Evolutionary conservation across 1,284 basidiomycete species (phyloP), one percentile per base, ranked within the genome.

Genomic region (Caloboletus inedulis): DNA sequence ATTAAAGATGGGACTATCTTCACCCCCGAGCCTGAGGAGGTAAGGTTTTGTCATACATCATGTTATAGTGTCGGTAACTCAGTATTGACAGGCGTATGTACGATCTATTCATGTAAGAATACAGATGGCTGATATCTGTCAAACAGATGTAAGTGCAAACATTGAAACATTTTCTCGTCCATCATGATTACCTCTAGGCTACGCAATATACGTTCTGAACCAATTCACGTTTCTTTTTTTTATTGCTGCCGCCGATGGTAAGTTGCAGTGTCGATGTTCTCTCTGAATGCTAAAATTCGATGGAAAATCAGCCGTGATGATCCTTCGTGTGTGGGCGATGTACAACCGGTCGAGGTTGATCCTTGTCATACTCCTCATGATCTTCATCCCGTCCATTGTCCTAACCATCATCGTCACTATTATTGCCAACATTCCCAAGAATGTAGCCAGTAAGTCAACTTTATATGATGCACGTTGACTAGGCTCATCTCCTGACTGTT

Each of bases 221-320:
- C 31, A 44, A 23, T 40, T 41, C 10, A 25, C 25, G 2, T 42
- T 41, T 21, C 9, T 45, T 21, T 7, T 47, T 9, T 49, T 58
- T 31, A 29, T 56, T 9, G 45, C n/a, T 31, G 45, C 47, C 2
- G 47, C 54, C 10, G 13, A 56, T 31, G 2, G 54, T 55, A 30
- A 52, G 54, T 37, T n/a, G 23, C 21, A 19, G 10, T 13, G 4
- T 13, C 23, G 6, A 23, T 25, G 16, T 5, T 29, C 8, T 30
- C 5, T 19, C 13, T n/a, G 13, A n/a, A 10, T 25, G 16, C 21
- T 50, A 10, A 37, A 23, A 19, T 25, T n/a, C 4, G 25, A 29
- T 7, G 29, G 10, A 23, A 33, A 29, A 8, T 34, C 29, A 57
- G 55, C n/a, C n/a, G 10, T 21, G 18, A 43, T 43, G 42, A 21